Percentiles rank a stretch among this genome's conserved stretches.
Conservation (phyloP, 208 protist genomes). For the Leishmania major region DNA sequence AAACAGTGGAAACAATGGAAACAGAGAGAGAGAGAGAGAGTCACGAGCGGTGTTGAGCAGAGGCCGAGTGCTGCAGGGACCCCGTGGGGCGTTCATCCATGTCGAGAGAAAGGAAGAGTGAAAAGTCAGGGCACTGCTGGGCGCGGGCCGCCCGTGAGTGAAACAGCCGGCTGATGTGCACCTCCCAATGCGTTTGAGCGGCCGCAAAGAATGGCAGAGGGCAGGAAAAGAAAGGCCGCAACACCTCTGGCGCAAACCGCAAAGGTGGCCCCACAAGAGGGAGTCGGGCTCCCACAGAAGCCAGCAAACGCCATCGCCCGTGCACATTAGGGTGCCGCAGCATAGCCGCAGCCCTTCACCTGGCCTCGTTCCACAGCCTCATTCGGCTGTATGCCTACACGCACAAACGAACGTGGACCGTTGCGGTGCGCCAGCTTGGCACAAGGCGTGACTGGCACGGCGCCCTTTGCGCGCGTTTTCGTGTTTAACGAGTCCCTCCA, state of each 20-base stretch:
- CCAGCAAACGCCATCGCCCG: not conserved
- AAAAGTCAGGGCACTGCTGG: not conserved
- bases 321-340: not conserved
- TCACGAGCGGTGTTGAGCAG: not conserved
- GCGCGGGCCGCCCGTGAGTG: not conserved
- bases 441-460: not conserved
- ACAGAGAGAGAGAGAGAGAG: not conserved
- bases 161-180: not conserved
- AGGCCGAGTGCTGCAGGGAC: not conserved
- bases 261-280: not conserved
- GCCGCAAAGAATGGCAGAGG: not conserved
- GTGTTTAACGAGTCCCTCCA: not conserved
- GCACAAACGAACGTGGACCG: not conserved
- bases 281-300: not conserved
- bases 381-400: not conserved
- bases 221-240: no score
- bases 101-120: not conserved
- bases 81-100: not conserved
- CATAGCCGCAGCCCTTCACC: not conserved
- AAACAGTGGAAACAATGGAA: not conserved
- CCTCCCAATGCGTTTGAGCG: not conserved
- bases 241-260: not conserved
- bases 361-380: not conserved
- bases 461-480: not conserved
- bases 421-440: not conserved